Evolutionary conservation across 2,329 filamentous ascomycete species (phyloP).

Genomic region (Dactylellina leptospora): DNA sequence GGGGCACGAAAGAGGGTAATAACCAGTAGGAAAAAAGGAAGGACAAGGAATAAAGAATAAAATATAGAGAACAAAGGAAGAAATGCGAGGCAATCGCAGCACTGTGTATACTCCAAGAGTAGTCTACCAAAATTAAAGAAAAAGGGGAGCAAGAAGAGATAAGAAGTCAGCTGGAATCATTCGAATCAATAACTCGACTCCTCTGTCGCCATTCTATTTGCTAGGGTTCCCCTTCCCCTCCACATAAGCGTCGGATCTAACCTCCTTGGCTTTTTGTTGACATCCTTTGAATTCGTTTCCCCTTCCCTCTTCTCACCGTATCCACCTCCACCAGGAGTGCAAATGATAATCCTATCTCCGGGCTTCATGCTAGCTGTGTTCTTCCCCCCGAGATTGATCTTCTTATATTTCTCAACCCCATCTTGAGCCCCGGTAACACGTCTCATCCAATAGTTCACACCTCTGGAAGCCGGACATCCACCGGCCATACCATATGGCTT

Average conservation of each 20-base stretch:
- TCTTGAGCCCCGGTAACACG: slow-evolving; percentile 64
- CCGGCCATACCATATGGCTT: slow-evolving; percentile 84
- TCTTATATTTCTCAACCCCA: slow-evolving; percentile 67
- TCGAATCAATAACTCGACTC: slow-evolving; percentile 62
- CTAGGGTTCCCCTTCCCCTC: slow-evolving; percentile 68
- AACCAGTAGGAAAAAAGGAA: neutral
- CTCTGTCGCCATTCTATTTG: slow-evolving; percentile 63
- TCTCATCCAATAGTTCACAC: slow-evolving; percentile 86
- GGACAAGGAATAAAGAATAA: neutral
- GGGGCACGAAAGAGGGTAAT: neutral
- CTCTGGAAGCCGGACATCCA: slow-evolving; percentile 79
- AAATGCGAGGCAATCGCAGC: neutral
- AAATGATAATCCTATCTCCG: slow-evolving; percentile 79
- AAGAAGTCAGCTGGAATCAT: neutral
- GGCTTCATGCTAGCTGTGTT: slow-evolving; percentile 79
- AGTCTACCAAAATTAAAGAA: neutral
- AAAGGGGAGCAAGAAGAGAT: neutral
- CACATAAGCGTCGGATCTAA: slow-evolving; percentile 70
- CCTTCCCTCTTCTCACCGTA: slow-evolving; percentile 62
- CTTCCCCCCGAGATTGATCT: slow-evolving; percentile 79
- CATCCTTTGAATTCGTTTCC: slow-evolving; percentile 66
- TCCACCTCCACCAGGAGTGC: slow-evolving; percentile 80
- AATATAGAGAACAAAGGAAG: neutral
- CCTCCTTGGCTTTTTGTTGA: slow-evolving; percentile 67
- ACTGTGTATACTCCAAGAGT: neutral